These are phyloP conservation scores for Ustilago lituana DNA, from an alignment of 1,284 basidiomycete species.

Conservation along the genomic window DNA sequence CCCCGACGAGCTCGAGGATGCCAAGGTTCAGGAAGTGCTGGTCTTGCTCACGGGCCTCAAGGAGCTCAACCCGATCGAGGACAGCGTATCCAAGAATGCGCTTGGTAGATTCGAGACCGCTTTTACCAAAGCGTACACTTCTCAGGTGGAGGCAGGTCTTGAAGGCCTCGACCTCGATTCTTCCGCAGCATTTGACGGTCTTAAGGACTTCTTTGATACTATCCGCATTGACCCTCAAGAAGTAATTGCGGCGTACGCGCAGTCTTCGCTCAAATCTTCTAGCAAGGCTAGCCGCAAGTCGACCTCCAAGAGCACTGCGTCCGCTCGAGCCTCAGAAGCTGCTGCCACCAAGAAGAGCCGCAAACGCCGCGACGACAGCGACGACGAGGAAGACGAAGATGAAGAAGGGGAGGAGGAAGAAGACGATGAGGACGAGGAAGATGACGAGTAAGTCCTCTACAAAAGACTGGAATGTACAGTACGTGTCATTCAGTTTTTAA, in stretches of 20 bases:
- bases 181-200: conserved; percentile 15
- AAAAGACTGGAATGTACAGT: too few species aligned
- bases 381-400: conserved; percentile 24
- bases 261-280: conserved; percentile 19
- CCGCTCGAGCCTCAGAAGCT: conserved; percentile 20
- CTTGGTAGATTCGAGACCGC: conserved; percentile 75
- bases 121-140: conserved; percentile 51
- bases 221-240: conserved; percentile 26
- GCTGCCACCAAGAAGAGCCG: conserved; percentile 16
- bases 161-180: conserved; percentile 21
- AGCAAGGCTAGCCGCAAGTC: conserved; percentile 31
- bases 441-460: conserved; percentile 16
- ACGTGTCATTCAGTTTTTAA: too few species aligned
- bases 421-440: conserved; percentile 33
- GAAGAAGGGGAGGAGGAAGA: conserved; percentile 25
- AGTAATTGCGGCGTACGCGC: conserved; percentile 18
- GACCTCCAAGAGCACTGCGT: conserved; percentile 12
- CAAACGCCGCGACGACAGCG: conserved; percentile 16
- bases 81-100: conserved; percentile 77
- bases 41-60: conserved; percentile 43
- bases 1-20: conserved; percentile 74
- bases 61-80: conserved; percentile 66
- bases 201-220: conserved; percentile 31
- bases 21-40: conserved; percentile 41
- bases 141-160: conserved; percentile 31